These are phyloP conservation scores for Rhytidiadelphus loreus DNA, from an alignment of 225 moss, liverwort and hornwort genomes.

Conservation along the genomic window DNA sequence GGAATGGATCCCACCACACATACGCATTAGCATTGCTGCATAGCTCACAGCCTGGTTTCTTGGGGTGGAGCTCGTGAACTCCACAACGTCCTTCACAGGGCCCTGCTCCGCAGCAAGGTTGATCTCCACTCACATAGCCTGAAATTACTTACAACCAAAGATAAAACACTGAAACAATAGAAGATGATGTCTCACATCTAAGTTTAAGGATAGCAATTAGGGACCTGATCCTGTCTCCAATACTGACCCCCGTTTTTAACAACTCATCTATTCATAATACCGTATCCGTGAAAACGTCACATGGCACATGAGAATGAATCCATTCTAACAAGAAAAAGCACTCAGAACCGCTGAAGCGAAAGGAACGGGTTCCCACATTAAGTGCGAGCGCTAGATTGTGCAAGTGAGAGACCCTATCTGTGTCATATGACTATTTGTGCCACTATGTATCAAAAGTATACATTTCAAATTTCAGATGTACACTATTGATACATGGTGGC, in stretches of 20 bases:
- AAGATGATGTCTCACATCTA: neutral
- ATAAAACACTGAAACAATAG: neutral
- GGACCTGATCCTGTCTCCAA: neutral
- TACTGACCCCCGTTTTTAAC: neutral
- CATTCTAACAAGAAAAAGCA: neutral
- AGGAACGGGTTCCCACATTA: neutral
- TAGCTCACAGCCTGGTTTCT: conserved; percentile 3
- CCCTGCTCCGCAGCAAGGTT: conserved; percentile 59
- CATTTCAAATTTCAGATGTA: neutral
- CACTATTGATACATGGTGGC: neutral
- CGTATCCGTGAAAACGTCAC: neutral
- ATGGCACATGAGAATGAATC: neutral
- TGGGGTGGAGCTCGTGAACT: neutral
- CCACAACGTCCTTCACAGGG: conserved; percentile 38
- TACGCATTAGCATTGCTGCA: conserved; percentile 41
- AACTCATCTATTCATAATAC: neutral
- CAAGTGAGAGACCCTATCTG: neutral
- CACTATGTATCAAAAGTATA: neutral
- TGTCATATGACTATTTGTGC: neutral
- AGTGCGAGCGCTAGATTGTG: neutral
- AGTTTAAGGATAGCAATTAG: neutral
- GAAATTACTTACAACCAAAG: neutral
- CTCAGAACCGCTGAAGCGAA: neutral
- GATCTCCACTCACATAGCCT: conserved; percentile 39
- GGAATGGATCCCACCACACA: conserved; percentile 76